Evolutionary conservation across 2,329 filamentous ascomycete species (phyloP), one percentile per base, ranked within the genome.

Genomic region (Myriosclerotinia curreyana): DNA sequence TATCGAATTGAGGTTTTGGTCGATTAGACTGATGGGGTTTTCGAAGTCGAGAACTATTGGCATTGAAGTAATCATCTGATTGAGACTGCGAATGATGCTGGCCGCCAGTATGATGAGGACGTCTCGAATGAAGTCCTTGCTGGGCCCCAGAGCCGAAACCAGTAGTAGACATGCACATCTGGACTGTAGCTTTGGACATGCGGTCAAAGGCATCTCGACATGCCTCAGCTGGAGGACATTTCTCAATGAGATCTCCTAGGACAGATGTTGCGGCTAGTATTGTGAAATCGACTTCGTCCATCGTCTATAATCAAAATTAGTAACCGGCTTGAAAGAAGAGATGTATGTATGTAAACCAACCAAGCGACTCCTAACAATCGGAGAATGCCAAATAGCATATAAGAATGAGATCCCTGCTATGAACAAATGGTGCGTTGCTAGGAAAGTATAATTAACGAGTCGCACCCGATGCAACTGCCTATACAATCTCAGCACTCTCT

Each of bases 271-370:
- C 94, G 11, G 93, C 92, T 56, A 97, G 81, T 11, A 98, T 91
- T 0, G 94, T 98, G 72, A 96, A 96, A 75, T 98, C 94, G n/a
- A 98, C 92, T 75, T 98, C 94, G 72, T 98, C 93, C 79, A 96
- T 89, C 9, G 89, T 91, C 85, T 87, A 64, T 20, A 14, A 69
- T 28, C 14, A 28, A 14, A 34, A 55, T 44, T n/a, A 62, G 51
- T 40, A 55, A 36, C n/a, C 12, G 60, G 66, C 64, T n/a, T 25
- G 38, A 63, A 20, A 22, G 14, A 38, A 7, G n/a, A 14, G 14
- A 34, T n/a, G 2, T n/a, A 51, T 51, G 25, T 17, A 40, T 9
- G 17, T 28, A 46, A 38, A 80, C 89, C 79, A 84, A 94, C 91
- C 76, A 98, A 79, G 64, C 91, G 87, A 75, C 89, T 92, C 71